A percentile compares a stretch with the other conserved stretches of the same genome.
These are phyloP conservation scores for Alternaria alternata DNA, from an alignment of 2,329 filamentous ascomycete species.

Conservation along the genomic window DNA sequence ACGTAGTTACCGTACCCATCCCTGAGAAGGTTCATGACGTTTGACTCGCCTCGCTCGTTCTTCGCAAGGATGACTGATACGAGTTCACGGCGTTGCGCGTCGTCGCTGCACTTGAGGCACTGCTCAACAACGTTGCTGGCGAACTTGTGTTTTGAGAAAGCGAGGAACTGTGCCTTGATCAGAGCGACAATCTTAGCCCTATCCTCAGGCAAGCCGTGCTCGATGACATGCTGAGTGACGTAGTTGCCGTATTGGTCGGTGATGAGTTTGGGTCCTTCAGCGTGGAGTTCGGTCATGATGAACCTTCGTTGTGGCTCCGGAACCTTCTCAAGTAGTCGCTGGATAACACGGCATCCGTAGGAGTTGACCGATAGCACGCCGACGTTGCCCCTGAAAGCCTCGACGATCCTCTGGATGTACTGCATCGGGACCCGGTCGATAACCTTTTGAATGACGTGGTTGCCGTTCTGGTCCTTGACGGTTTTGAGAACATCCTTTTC, in stretches of 20 bases:
- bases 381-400: constrained; percentile 79
- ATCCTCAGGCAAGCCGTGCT: constrained; percentile 77
- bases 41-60: constrained; percentile 71
- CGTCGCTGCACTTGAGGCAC: constrained; percentile 77
- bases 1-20: constrained; percentile 97
- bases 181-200: constrained; percentile 75
- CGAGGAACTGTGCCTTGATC: constrained; percentile 75
- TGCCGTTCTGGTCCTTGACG: constrained; percentile 88
- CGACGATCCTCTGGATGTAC: constrained; percentile 85
- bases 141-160: constrained; percentile 91
- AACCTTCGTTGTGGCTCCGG: constrained; percentile 73
- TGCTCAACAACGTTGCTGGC: constrained; percentile 98
- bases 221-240: constrained; percentile 90
- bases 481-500: constrained; percentile 78
- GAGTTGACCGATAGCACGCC: constrained; percentile 77
- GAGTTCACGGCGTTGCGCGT: constrained; percentile 74
- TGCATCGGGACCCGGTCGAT: constrained; percentile 81
- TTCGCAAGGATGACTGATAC: constrained; percentile 57
- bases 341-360: constrained; percentile 92
- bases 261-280: constrained; percentile 75
- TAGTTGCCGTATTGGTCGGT: constrained; percentile 95
- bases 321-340: constrained; percentile 87
- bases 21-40: constrained; percentile 80
- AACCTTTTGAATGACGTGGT: constrained; percentile 95
- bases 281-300: constrained; percentile 81